Conservation (phyloP, 2,329 filamentous ascomycete genomes). For the Pestalotiopsis sp. region DNA sequence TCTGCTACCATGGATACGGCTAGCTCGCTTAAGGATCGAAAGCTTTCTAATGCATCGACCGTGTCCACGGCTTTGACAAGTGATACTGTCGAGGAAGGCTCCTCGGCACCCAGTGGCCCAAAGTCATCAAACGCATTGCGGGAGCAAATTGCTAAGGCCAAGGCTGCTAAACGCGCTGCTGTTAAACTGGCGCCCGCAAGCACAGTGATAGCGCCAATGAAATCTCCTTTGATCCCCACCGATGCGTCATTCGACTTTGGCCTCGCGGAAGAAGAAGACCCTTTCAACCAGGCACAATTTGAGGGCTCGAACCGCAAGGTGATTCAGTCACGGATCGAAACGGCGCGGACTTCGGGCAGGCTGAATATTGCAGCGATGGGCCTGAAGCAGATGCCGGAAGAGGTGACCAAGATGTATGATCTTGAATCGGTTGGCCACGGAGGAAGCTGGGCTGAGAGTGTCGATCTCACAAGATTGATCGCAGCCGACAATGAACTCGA, state of each 20-base stretch:
- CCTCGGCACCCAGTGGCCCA: constrained; percentile 29
- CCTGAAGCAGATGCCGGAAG: constrained; percentile 75
- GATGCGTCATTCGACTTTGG: constrained; percentile 61
- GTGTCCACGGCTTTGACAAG: constrained; percentile 38
- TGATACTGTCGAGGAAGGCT: constrained; percentile 35
- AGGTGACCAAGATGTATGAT: constrained; percentile 91
- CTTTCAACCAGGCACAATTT: constrained; percentile 68
- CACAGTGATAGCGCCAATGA: constrained; percentile 15
- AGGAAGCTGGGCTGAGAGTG: constrained; percentile 82
- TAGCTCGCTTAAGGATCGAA: constrained; percentile 37
- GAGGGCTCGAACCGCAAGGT: constrained; percentile 65
- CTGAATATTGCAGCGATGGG: constrained; percentile 88
- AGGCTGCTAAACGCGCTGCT: constrained; percentile 71
- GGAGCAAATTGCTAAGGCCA: constrained; percentile 91
- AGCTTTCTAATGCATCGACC: constrained; percentile 36
- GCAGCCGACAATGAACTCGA: constrained; percentile 90
- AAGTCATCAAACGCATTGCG: constrained; percentile 82
- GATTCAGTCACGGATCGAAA: constrained; percentile 70
- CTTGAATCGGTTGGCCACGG: constrained; percentile 63
- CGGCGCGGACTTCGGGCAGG: constrained; percentile 75
- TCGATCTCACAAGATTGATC: constrained; percentile 82
- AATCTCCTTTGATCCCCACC: constrained; percentile 44
- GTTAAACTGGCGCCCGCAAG: constrained; percentile 34
- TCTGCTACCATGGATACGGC: constrained; percentile 30
- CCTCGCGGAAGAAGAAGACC: constrained; percentile 62